These are phyloP conservation scores for Agastache rugosa DNA, from an alignment of 257 asterid species.

Conservation along the genomic window DNA sequence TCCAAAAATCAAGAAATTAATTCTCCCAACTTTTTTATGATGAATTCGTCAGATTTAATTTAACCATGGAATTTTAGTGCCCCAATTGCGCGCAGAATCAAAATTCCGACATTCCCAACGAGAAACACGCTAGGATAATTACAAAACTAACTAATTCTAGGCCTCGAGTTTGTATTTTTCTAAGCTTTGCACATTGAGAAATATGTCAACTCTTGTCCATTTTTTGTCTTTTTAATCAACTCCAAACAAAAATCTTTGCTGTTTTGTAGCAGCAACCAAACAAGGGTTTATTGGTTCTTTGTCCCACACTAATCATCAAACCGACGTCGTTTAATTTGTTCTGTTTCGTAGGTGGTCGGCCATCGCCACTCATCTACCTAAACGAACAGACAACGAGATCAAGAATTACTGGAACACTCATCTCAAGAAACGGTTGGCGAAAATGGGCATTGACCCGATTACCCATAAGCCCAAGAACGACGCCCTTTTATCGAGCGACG, in stretches of 20 bases:
- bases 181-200: conserved; percentile 1
- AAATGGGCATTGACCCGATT: conserved; percentile 90
- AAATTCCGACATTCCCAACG: conserved; percentile 6
- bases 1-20: background rate
- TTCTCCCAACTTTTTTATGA: background rate
- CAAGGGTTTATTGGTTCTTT: conserved; percentile 19
- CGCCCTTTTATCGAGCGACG: conserved; percentile 65
- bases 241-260: background rate
- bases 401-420: conserved; percentile 94
- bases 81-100: conserved; percentile 1
- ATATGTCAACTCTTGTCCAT: conserved; percentile 6
- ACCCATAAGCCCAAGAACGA: conserved; percentile 88
- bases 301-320: conserved; percentile 31
- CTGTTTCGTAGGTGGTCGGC: conserved; percentile 83
- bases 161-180: conserved; percentile 23
- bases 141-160: background rate
- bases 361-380: conserved; percentile 85
- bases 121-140: background rate
- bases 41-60: background rate
- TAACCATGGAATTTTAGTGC: background rate
- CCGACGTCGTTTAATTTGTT: conserved; percentile 1
- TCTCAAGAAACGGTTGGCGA: conserved; percentile 74
- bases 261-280: background rate
- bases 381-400: conserved; percentile 86
- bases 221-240: background rate